Base-by-base conservation (phyloP, 257 asterid genomes). In the Gynochthodes officinalis region DNA sequence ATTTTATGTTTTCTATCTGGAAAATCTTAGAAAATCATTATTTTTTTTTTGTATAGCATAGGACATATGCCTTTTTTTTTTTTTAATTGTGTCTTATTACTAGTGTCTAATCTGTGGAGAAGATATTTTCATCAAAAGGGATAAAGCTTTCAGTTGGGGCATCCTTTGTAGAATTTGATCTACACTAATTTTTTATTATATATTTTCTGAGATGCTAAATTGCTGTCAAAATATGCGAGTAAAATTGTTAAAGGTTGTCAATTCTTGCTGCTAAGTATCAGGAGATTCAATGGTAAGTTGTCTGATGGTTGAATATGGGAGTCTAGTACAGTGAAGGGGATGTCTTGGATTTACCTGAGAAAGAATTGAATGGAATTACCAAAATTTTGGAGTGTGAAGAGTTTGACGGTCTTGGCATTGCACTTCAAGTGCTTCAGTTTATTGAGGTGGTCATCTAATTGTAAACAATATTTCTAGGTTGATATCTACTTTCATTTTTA, bases 1-100 rank as follows among this genome's bases (percentile, higher is more conserved):
- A 18, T 63, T 77, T 70, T 73, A 71, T 67, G 67, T n/a, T 46
- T 14, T 49, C 43, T 42, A 27, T 65, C n/a, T 23, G 3, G 21
- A 15, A 14, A 44, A 44, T 13, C 15, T 60, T 33, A 33, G 0
- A 23, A 25, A 33, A 62, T 28, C 64, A 58, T 58, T 27, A 19
- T 58, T 49, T 48, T 18, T 48, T 11, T 48, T 11, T 19, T n/a
- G n/a, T n/a, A 48, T 48, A 48, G 53, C 15, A 21, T 3, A 12
- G 12, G 16, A 11, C 53, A 48, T 18, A 2, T 48, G 19, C 53
- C 14, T 48, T 48, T 48, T 9, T 9, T 11, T 16, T 11, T 48
- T 48, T 48, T 48, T 4, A 18, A 37, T 37, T 13, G 16, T 12
- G 3, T 48, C 53, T 48, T 18, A 48, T 37, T 37, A 37, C 6